A percentile compares a stretch with the other conserved stretches of the same genome.
Conservation (phyloP, 371 early-diverging fungal genomes). For the Apophysomyces elegans region DNA sequence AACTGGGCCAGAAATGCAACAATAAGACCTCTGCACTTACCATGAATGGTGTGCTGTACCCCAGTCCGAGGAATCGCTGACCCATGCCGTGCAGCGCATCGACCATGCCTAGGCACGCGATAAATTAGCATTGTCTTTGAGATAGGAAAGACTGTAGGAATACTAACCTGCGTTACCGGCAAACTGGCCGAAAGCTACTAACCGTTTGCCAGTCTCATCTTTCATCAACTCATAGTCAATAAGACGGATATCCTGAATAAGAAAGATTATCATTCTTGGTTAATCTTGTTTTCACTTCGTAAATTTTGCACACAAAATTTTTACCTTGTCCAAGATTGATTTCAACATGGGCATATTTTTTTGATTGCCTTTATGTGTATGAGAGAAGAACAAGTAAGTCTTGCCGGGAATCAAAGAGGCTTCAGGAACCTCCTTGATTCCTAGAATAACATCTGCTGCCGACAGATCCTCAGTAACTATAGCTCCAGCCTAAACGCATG, state of each 20-base stretch:
- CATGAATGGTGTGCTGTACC: slow-evolving; percentile 94
- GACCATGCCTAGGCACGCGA: slow-evolving; percentile 69
- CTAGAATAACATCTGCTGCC: slow-evolving; percentile 89
- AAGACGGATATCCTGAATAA: slow-evolving; percentile 78
- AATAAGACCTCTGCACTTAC: slow-evolving; percentile 38
- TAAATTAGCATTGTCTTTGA: slow-evolving; percentile 11
- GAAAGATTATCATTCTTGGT: not conserved
- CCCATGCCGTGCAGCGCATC: slow-evolving; percentile 94
- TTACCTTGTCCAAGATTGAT: slow-evolving; percentile 83
- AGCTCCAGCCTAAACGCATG: slow-evolving; percentile 77
- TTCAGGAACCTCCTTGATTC: slow-evolving; percentile 97
- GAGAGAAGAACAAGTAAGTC: slow-evolving; percentile 95
- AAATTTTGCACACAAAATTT: slow-evolving; percentile 20
- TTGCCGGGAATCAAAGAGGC: slow-evolving; percentile 81
- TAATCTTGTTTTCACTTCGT: not conserved
- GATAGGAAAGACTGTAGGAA: not conserved
- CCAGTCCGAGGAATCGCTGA: slow-evolving; percentile 85
- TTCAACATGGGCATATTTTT: slow-evolving; percentile 95
- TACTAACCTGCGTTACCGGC: slow-evolving; percentile 92
- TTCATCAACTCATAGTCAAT: slow-evolving; percentile 97
- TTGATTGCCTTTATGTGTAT: slow-evolving; percentile 95
- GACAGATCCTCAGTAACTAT: slow-evolving; percentile 86
- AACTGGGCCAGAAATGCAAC: not conserved
- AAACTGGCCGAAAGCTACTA: slow-evolving; percentile 91
- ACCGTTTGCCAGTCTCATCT: slow-evolving; percentile 73